Evolutionary conservation across 169 alveolate species (phyloP), one percentile per base, ranked within the genome.

Genomic region (Miamiensis avidus): DNA sequence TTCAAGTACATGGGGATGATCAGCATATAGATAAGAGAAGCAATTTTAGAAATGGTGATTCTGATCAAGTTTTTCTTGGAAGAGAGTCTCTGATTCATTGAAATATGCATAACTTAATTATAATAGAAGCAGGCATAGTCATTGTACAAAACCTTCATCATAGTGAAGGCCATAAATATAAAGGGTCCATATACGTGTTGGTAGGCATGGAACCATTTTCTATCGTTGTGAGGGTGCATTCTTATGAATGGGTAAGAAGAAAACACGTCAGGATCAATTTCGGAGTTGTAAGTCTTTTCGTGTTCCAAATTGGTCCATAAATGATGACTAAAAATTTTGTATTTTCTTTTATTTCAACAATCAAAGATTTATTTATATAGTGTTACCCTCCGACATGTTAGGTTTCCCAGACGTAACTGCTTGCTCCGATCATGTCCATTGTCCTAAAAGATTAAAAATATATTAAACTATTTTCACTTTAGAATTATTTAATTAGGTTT

Each of bases 381-480:
- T 32, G 88, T 49, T 65, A 64, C 89, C 89, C 27, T 76, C 72
- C 85, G 87, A 82, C 33, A 72, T 89, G 34, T 86, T 27, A 69
- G 78, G 29, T 73, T 86, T 89, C 31, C 72, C 65, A 64, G 75
- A 72, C n/a, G 89, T 82, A 34, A 31, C 82, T 27, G 91, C 93
- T 89, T 89, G 75, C 83, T 87, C 29, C 93, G 89, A 73, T 89
- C 93, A 74, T 89, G 91, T 91, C 69, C 69, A 49, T 49, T 11
- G 69, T 49, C 69, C 69, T 49, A 11, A 49, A 11, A 49, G 4
- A 49, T 11, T 11, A 49, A 49, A 11, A 49, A 49, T 49, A 4
- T n/a, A n/a, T n/a, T n/a, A n/a, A n/a, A 86, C 82, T 29, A 89
- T 89, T 31, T 87, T 82, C 15, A 89, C 91, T 78, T 91, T 91